phyloP scores from a whole-genome alignment of 495 filamentous ascomycete genomes.

The Talaromyces adpressus region DNA sequence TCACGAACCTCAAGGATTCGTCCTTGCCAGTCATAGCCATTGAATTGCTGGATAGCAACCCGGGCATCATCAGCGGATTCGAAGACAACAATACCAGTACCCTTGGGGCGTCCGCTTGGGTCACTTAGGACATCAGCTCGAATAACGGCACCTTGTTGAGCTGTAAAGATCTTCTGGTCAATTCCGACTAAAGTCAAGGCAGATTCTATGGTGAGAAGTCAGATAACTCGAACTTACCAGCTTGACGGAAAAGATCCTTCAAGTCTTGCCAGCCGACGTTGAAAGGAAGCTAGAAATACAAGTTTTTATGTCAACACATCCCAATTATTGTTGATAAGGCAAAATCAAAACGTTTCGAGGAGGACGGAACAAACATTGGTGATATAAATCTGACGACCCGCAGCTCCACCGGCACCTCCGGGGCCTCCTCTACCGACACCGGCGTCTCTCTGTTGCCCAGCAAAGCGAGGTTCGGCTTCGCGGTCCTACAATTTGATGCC shows the following conservation, averaged over 20 bases:
- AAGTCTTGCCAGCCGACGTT: constrained; percentile 98
- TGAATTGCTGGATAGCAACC: constrained; percentile 93
- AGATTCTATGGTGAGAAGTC: neutral
- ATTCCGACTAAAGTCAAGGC: constrained; percentile 15
- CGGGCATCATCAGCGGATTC: constrained; percentile 91
- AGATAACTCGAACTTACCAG: constrained; percentile 57
- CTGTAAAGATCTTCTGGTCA: constrained; percentile 38
- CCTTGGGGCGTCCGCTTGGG: constrained; percentile 86
- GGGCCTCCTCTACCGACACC: constrained; percentile 33
- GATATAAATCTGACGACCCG: constrained; percentile 87
- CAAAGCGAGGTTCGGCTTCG: constrained; percentile 92
- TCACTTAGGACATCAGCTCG: constrained; percentile 94
- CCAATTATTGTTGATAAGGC: constrained; percentile 8
- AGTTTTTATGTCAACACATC: constrained; percentile 16
- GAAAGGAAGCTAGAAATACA: constrained; percentile 76
- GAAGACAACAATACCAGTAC: constrained; percentile 94
- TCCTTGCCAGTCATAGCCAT: constrained; percentile 98
- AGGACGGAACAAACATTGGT: constrained; percentile 79
- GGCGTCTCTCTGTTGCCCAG: constrained; percentile 56
- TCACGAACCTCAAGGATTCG: constrained; percentile 90
- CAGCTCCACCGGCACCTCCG: constrained; percentile 44
- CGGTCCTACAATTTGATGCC: constrained; percentile 57
- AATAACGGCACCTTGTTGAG: constrained; percentile 72
- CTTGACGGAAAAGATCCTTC: constrained; percentile 98
- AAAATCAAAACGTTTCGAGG: constrained; percentile 11